Base-by-base conservation (phyloP, 352 stramenopile species). In the Globisporangium lucens region DNA sequence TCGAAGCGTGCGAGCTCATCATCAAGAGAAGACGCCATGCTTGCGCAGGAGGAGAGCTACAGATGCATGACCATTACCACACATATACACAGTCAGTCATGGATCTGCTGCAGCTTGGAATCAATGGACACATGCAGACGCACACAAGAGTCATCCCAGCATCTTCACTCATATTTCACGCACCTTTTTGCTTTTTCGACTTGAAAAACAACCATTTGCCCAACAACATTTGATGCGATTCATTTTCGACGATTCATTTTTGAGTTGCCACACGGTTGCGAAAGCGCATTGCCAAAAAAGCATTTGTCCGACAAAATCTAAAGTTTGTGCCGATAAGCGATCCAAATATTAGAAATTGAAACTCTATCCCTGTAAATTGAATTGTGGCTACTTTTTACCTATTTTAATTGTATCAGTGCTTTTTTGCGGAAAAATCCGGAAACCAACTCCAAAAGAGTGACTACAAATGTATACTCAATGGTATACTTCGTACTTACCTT, bases 1-100 rank as follows among this genome's bases (percentile, higher is more conserved):
- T 93, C 81, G 63, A 95, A 95, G 56, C 72, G 86, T 61, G 87
- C 87, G 62, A 95, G 89, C 75, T 92, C 85, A 61, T 92, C 86
- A 66, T 95, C 87, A 63, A 94, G 61, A 53, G 83, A 46, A 6
- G 29, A 35, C 0, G 33, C 20, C 60, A 38, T 51, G n/a, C 13
- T 27, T n/a, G 29, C 3, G 0, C 15, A 29, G n/a, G 13, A 41
- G 24, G 7, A 13, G 41, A 60, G 15, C 53, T 60, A 17, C 30
- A 60, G 17, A 15, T 29, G 13, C 15, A 4, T 1, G 1, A 8
- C 3, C 22, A 6, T 17, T 43, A 41, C 6, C 22, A 55, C 27
- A 55, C 29, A 55, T 13, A 55, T 13, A 63, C 22, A 35, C 30
- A 46, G 43, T 29, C 6, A 47, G 38, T 47, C 38, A 47, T 17